These are phyloP conservation scores for Paracorniculantispora psalliotae DNA, from an alignment of 2,329 filamentous ascomycete genomes.

Conservation along the genomic window DNA sequence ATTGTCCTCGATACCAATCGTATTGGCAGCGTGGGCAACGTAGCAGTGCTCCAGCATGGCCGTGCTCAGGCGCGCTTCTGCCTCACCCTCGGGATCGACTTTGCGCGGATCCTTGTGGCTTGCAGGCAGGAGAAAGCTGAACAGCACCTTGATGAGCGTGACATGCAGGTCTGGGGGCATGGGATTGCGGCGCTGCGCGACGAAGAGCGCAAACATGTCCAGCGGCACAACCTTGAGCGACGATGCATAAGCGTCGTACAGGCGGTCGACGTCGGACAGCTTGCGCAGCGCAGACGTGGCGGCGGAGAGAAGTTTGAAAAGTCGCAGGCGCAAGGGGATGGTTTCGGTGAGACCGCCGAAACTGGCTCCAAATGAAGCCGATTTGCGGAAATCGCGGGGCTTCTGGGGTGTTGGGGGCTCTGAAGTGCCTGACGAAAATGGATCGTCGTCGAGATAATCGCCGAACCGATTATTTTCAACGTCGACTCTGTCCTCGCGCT, in stretches of 20 bases:
- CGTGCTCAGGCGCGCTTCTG: conserved; percentile 35
- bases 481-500: conserved; percentile 44
- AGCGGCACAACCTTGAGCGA: conserved; percentile 55
- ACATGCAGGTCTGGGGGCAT: conserved; percentile 36
- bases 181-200: conserved; percentile 30
- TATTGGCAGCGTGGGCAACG: conserved; percentile 60
- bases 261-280: conserved; percentile 40
- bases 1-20: conserved; percentile 59
- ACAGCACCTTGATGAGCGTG: conserved; percentile 41
- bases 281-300: conserved; percentile 41
- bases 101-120: conserved; percentile 37
- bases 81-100: conserved; percentile 32
- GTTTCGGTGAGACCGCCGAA: conserved; percentile 43
- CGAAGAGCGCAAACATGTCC: conserved; percentile 52
- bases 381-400: conserved; percentile 22
- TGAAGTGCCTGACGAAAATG: conserved; percentile 41
- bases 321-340: conserved; percentile 55
- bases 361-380: conserved; percentile 19
- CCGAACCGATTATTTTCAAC: conserved; percentile 56
- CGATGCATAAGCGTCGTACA: conserved; percentile 56
- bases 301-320: conserved; percentile 53
- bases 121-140: conserved; percentile 39
- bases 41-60: conserved; percentile 53
- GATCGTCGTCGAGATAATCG: conserved; percentile 56
- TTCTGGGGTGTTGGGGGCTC: conserved; percentile 43